Conservation (phyloP, 495 filamentous ascomycete genomes). For the Xylaria flabelliformis region DNA sequence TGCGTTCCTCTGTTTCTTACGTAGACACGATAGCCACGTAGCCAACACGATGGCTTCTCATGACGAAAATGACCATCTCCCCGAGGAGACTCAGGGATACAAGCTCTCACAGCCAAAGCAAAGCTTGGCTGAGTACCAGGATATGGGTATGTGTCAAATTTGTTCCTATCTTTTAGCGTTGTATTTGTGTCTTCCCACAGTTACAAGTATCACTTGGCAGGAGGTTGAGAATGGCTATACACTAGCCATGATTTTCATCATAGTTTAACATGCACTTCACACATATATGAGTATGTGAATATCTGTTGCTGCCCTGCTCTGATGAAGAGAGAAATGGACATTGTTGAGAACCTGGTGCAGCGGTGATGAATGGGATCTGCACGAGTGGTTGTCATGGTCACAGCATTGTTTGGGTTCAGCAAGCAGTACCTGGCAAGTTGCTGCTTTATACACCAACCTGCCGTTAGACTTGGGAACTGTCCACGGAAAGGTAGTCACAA, state of each 20-base stretch:
- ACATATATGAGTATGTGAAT: background rate
- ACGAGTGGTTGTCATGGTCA: background rate
- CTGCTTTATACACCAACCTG: background rate
- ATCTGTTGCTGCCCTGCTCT: background rate
- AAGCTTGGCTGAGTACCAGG: conserved; percentile 86
- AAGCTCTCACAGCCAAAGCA: conserved; percentile 96
- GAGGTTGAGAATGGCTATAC: background rate
- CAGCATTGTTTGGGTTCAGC: background rate
- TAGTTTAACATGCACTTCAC: background rate
- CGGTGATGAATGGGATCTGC: background rate
- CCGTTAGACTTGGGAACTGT: background rate
- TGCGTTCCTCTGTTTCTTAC: conserved; percentile 14
- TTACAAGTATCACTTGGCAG: background rate
- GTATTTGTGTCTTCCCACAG: background rate
- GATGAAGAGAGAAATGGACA: background rate
- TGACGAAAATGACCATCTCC: conserved; percentile 82
- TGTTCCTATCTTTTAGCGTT: background rate
- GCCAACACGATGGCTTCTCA: conserved; percentile 68
- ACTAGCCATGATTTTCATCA: background rate
- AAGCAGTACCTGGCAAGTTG: background rate
- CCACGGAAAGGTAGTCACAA: background rate
- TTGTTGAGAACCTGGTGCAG: background rate
- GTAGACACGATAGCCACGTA: background rate
- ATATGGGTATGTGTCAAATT: conserved; percentile 75
- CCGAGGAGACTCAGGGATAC: conserved; percentile 90